These are phyloP conservation scores for Periconia sp. DNA, from an alignment of 2,329 filamentous ascomycete species.

Conservation along the genomic window DNA sequence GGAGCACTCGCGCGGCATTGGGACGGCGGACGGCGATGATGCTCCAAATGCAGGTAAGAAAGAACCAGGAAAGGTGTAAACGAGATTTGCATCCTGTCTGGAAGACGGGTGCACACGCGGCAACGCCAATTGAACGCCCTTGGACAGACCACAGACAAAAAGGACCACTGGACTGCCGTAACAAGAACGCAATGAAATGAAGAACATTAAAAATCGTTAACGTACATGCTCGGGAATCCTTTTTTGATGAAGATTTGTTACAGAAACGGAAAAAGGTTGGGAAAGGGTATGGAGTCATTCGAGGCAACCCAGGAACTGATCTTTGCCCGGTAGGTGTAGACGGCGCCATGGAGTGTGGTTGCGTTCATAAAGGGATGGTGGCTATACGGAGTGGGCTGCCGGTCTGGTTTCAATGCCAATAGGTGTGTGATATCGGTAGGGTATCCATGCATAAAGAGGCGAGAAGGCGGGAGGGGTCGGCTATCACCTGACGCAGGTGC, in stretches of 20 bases:
- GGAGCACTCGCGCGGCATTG: constrained; percentile 2
- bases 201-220: background rate
- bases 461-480: constrained; percentile 12
- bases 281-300: background rate
- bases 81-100: constrained; percentile 8
- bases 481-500: constrained; percentile 25
- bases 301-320: background rate
- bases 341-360: background rate
- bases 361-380: background rate
- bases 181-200: background rate
- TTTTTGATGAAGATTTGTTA: constrained; percentile 7
- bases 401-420: constrained; percentile 12
- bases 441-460: constrained; percentile 38
- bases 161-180: background rate
- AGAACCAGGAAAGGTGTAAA: background rate
- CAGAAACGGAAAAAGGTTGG: background rate
- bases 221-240: constrained; percentile 3
- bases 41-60: constrained; percentile 14
- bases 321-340: background rate
- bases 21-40: constrained; percentile 3
- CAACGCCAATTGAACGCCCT: constrained; percentile 10
- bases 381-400: constrained; percentile 7
- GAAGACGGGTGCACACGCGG: background rate
- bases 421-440: constrained; percentile 26
- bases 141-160: background rate